Evolutionary conservation across 176 grass and related monocot species (phyloP).

Genomic region (Zea mays): Zm-B73-REFERENCE-NAM-5.0 NC_050104.1:158130001-158130500

Average conservation of each 20-base stretch:
- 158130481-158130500: constrained; percentile 96
- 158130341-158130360: constrained; percentile 69
- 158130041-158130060: constrained; percentile 88
- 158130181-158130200: constrained; percentile 62
- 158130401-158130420: constrained; percentile 82
- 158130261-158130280: constrained; percentile 59
- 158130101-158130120: constrained; percentile 58
- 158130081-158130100: constrained; percentile 73
- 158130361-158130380: constrained; percentile 82
- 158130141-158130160: constrained; percentile 69
- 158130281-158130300: constrained; percentile 73
- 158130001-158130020: constrained; percentile 69
- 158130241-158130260: constrained; percentile 90
- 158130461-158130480: constrained; percentile 86
- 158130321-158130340: constrained; percentile 70
- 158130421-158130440: constrained; percentile 83
- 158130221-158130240: constrained; percentile 73
- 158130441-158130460: constrained; percentile 74
- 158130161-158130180: constrained; percentile 79
- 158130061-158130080: constrained; percentile 68
- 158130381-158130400: constrained; percentile 79
- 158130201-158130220: constrained; percentile 62
- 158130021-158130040: constrained; percentile 85
- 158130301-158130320: constrained; percentile 63
- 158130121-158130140: constrained; percentile 73